Conservation (phyloP, 2,329 filamentous ascomycete species). For the Onygena corvina region DNA sequence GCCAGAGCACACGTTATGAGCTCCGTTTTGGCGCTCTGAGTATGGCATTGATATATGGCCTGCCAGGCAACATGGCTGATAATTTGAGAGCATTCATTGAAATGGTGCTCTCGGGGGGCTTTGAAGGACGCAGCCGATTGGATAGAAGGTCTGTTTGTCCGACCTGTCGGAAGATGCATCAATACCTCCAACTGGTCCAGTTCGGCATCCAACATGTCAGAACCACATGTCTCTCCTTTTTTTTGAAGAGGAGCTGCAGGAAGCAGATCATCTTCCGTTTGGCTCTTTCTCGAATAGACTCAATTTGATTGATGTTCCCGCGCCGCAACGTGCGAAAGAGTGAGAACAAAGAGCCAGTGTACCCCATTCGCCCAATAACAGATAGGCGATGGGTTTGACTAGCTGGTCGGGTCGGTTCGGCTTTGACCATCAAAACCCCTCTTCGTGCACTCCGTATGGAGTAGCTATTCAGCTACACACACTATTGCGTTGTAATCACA, state of each 20-base stretch:
- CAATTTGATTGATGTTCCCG: background rate
- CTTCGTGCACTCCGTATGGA: too few relatives aligned
- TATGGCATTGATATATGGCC: too few relatives aligned
- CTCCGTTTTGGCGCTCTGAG: background rate
- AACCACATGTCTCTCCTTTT: background rate
- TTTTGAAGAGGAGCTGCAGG: background rate
- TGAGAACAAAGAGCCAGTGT: background rate
- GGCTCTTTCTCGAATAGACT: background rate
- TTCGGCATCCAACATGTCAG: conserved; percentile 2
- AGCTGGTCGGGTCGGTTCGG: background rate
- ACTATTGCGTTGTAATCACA: background rate
- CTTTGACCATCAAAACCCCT: too few relatives aligned
- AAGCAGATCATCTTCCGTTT: background rate
- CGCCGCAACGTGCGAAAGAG: background rate
- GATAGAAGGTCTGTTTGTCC: background rate
- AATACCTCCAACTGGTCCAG: background rate
- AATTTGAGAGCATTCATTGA: background rate
- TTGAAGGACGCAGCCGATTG: background rate
- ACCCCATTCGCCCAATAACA: background rate
- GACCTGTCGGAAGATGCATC: background rate
- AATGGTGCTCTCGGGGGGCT: background rate
- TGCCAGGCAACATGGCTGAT: too few relatives aligned
- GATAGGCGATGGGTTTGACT: background rate
- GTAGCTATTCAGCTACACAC: background rate
- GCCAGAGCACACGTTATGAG: background rate